Evolutionary conservation across 805 yeast genomes (phyloP), one percentile per base, ranked within the genome.

Genomic region (Hyphopichia homilentoma): DNA sequence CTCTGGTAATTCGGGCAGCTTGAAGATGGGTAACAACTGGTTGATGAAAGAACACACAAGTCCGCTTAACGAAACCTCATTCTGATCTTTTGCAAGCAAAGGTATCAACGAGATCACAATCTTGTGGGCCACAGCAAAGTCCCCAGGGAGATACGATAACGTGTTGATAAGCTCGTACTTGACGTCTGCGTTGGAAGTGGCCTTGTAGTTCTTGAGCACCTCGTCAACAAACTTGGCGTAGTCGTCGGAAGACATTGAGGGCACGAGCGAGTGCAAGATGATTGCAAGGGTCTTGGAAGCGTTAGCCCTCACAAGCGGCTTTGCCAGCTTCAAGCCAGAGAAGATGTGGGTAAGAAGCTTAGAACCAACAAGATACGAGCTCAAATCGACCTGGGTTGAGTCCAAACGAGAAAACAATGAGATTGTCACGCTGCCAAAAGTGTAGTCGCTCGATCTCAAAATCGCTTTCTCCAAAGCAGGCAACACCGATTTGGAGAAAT

Each of bases 391-490:
- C 2, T 16, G 12, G 5, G 35, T 24, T 3, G 32, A 25, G 6
- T 32, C 26, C 7, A 47, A 33, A 13, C 41, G 29, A 16, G 38
- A 33, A 27, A 81, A 63, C 6, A 87, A 48, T 7, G 68, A 64
- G 3, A 79, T 73, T 2, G 83, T 52, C n/a, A 81, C 51, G 13
- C 48, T 43, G n/a, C 68, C 70, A 35, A 86, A 73, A 0, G 85
- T 74, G 23, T 65, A 55, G 48, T 87, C 96, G 0, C 96, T 81
- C 2, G 94, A 77, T 54, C 96, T 74, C 41, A 89, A 64, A 30
- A 82, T 66, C 1, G 89, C 74, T 50, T 83, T 86, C 47, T 84
- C 89, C 30, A 89, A 47, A 13, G 73, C 68, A 2, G 94, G 86
- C 5, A 77, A 56, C 12, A 83, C 47, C 5, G 41, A 32, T 2